Conservation (phyloP, 805 yeast species). For the Yarrowia porcina region DNA sequence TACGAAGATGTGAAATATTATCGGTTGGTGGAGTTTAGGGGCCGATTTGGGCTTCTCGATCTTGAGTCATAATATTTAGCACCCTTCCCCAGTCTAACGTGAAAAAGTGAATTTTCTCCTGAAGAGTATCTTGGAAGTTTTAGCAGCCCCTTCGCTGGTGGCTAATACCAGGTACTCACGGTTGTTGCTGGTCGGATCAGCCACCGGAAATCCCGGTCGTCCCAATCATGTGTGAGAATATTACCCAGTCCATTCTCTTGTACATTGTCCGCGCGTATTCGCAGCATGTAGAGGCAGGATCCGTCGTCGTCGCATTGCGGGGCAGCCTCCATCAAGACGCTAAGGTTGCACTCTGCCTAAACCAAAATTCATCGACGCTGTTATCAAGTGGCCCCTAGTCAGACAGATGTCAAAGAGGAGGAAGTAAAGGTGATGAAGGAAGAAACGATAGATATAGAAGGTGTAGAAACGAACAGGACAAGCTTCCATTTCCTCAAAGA, state of each 20-base stretch:
- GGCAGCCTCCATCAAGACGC: neutral
- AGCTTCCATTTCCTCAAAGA: neutral
- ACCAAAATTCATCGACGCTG: neutral
- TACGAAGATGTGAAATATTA: no score
- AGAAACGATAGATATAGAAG: neutral
- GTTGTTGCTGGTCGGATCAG: no score
- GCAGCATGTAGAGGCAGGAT: neutral
- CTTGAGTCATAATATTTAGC: neutral
- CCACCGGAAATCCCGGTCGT: neutral
- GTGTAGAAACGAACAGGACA: neutral
- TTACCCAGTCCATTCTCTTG: neutral
- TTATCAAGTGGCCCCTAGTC: neutral
- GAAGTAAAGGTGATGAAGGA: no score
- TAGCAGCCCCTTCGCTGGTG: neutral
- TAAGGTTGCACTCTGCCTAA: conserved; percentile 10
- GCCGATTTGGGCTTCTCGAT: neutral
- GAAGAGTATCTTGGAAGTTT: no score
- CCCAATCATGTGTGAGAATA: neutral
- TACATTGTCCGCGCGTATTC: neutral
- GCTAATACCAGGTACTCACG: no score
- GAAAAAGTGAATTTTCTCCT: neutral
- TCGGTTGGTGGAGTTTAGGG: neutral
- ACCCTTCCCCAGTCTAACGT: neutral
- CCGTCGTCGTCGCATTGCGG: neutral
- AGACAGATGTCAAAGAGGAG: neutral